Conservation (phyloP, 352 stramenopile genomes). For the Peronospora farinosa region DNA sequence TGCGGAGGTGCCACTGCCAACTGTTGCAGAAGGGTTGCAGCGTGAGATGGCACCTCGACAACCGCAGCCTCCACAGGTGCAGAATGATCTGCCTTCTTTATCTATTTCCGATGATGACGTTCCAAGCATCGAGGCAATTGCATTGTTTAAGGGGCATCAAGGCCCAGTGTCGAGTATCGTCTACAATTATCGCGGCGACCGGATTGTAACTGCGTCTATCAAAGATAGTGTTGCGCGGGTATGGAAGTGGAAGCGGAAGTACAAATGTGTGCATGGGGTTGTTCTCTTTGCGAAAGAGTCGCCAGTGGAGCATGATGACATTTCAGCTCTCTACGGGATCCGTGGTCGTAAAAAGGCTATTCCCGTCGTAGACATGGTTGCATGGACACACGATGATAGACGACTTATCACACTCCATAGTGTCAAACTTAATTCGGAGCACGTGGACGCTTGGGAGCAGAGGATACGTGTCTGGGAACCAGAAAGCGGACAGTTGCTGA, state of each 20-base stretch:
- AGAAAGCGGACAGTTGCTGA: conserved; percentile 39
- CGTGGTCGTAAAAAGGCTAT: conserved; percentile 35
- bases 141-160: conserved; percentile 82
- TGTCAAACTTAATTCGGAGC: conserved; percentile 51
- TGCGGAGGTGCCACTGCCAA: conserved; percentile 13
- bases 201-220: conserved; percentile 90
- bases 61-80: conserved; percentile 47
- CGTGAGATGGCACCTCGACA: conserved; percentile 25
- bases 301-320: conserved; percentile 35
- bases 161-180: conserved; percentile 91
- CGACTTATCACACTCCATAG: conserved; percentile 65
- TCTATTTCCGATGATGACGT: conserved; percentile 45
- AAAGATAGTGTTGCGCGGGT: conserved; percentile 86
- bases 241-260: conserved; percentile 59
- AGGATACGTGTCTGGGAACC: conserved; percentile 66
- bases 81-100: conserved; percentile 36
- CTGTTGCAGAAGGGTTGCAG: conserved; percentile 20
- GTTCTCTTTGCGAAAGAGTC: conserved; percentile 47
- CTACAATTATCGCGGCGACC: conserved; percentile 87
- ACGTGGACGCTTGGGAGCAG: conserved; percentile 47
- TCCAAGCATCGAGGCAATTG: conserved; percentile 49
- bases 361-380: conserved; percentile 55
- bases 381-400: conserved; percentile 57
- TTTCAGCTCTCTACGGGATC: conserved; percentile 40
- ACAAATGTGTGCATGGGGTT: conserved; percentile 45